Evolutionary conservation across 139 green algal species (phyloP).

Genomic region (Chlorella ohadii): DNA sequence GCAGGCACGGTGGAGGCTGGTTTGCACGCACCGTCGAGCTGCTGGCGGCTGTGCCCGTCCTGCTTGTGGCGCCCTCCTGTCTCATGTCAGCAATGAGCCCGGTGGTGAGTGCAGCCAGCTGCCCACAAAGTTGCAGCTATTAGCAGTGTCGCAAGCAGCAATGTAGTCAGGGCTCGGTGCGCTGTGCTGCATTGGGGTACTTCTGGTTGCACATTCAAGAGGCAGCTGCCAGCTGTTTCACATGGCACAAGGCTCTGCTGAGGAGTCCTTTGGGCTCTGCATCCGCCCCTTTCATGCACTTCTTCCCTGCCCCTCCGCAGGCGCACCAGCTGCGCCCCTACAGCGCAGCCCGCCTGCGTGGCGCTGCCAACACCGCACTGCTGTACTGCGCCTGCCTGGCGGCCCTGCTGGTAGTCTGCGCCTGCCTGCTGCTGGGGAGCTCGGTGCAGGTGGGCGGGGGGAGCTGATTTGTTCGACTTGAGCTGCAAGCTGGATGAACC

Average conservation of each 20-base stretch:
- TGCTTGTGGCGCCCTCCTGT: neutral
- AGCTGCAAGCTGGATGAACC: too few relatives aligned
- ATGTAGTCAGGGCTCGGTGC: too few relatives aligned
- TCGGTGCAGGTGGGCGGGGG: neutral
- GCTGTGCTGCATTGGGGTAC: too few relatives aligned
- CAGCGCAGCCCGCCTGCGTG: neutral
- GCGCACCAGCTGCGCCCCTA: neutral
- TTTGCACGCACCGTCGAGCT: neutral
- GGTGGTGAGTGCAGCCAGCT: slow-evolving; percentile 6
- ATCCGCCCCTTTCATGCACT: too few relatives aligned
- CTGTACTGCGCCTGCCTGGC: neutral
- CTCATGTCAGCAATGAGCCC: neutral
- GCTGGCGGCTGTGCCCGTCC: neutral
- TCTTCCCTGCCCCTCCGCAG: neutral
- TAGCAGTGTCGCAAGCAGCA: too few relatives aligned
- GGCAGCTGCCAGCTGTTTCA: too few relatives aligned
- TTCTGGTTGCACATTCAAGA: too few relatives aligned
- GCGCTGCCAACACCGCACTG: neutral
- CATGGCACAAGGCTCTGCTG: too few relatives aligned
- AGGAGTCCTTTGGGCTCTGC: too few relatives aligned
- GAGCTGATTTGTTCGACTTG: neutral
- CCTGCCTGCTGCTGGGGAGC: slow-evolving; percentile 21
- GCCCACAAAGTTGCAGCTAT: too few relatives aligned
- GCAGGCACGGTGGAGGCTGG: neutral
- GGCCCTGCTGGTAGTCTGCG: slow-evolving; percentile 5